Evolutionary conservation across 805 yeast genomes (phyloP).

Genomic region (Wickerhamiella parazyma): DNA sequence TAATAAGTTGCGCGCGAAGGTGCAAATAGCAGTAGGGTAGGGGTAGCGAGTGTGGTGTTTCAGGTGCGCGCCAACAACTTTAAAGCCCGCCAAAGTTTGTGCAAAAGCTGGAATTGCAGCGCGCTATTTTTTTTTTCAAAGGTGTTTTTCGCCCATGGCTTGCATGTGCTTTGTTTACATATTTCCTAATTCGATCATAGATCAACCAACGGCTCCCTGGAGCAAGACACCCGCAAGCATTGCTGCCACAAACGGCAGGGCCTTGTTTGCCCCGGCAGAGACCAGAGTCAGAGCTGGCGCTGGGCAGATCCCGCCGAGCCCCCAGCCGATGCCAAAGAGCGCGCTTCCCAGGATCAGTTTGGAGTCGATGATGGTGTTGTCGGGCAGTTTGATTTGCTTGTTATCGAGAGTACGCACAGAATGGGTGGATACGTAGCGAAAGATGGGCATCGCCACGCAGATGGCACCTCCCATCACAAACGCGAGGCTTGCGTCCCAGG

Average conservation of each 20-base stretch:
- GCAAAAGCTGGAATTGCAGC: too few species aligned
- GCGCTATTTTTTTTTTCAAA: not conserved
- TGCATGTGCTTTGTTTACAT: conserved; percentile 8
- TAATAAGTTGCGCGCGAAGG: not conserved
- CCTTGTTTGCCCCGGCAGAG: not conserved
- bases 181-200: conserved; percentile 4
- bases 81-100: too few species aligned
- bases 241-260: not conserved
- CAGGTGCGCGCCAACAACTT: not conserved
- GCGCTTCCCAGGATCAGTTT: conserved; percentile 2
- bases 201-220: not conserved
- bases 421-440: conserved; percentile 1
- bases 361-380: not conserved
- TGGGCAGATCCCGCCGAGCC: conserved; percentile 9
- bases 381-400: conserved; percentile 2
- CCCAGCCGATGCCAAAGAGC: conserved; percentile 9
- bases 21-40: not conserved
- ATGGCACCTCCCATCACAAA: conserved; percentile 10
- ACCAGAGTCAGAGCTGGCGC: conserved; percentile 8
- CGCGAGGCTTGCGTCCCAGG: conserved; percentile 8
- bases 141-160: not conserved
- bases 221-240: conserved; percentile 3
- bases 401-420: not conserved
- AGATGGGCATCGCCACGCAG: conserved; percentile 7
- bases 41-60: not conserved